These are phyloP conservation scores for Nadsonia commutata DNA, from an alignment of 1,139 yeast species.

Conservation along the genomic window DNA sequence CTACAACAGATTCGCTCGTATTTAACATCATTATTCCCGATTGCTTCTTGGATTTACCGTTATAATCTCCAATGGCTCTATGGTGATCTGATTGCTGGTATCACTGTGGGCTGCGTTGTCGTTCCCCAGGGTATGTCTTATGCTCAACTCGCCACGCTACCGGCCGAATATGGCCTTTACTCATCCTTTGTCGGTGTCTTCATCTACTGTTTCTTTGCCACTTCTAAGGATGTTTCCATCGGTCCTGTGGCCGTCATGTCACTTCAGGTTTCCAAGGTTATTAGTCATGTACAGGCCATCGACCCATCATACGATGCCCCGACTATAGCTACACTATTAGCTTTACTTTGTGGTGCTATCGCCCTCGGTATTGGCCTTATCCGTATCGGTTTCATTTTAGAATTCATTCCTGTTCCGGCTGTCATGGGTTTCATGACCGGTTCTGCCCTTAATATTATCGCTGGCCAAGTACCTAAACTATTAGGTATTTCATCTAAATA, in stretches of 20 bases:
- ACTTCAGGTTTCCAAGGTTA: conserved; percentile 64
- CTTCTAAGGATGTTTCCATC: conserved; percentile 87
- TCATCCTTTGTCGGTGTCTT: conserved; percentile 88
- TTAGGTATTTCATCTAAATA: conserved; percentile 57
- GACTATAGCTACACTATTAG: conserved; percentile 59
- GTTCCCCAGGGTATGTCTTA: conserved; percentile 96
- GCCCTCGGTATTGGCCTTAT: conserved; percentile 71
- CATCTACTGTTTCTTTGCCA: conserved; percentile 80
- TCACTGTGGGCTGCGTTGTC: conserved; percentile 82
- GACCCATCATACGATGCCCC: conserved; percentile 32
- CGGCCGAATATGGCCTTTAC: conserved; percentile 76
- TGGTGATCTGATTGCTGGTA: conserved; percentile 79
- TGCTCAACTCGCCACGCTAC: conserved; percentile 71
- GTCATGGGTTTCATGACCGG: conserved; percentile 95
- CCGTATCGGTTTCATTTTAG: conserved; percentile 77
- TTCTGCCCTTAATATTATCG: conserved; percentile 68
- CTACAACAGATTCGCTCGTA: conserved; percentile 29
- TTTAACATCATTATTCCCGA: conserved; percentile 57
- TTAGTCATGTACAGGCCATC: conserved; percentile 42
- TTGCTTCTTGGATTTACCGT: conserved; percentile 66
- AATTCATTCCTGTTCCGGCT: conserved; percentile 81
- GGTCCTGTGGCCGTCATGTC: conserved; percentile 99
- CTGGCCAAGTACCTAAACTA: conserved; percentile 77
- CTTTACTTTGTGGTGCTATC: conserved; percentile 74
- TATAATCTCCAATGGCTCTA: conserved; percentile 69